Conservation (phyloP, 768 basidiomycete genomes). For the Lepiota venenata region DNA sequence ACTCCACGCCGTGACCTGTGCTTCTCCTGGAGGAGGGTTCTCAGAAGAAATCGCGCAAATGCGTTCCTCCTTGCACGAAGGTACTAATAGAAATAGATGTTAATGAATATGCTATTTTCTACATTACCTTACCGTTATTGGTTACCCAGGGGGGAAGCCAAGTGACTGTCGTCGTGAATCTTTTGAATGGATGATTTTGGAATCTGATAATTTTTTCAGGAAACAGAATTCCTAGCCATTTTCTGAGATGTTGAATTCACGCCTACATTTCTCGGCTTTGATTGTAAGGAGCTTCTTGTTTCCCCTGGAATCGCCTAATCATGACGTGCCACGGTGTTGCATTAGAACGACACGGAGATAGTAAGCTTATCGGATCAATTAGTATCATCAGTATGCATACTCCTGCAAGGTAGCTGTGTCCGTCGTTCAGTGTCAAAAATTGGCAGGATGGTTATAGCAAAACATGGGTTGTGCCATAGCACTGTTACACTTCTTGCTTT, state of each 20-base stretch:
- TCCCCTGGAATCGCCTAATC: not conserved
- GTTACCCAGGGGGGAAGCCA: constrained; percentile 85
- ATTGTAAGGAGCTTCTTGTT: constrained; percentile 51
- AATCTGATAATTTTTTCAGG: constrained; percentile 84
- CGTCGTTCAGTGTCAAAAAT: constrained; percentile 72
- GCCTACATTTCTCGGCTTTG: constrained; percentile 90
- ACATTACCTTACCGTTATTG: constrained; percentile 98
- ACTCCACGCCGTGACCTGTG: not conserved
- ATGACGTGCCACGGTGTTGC: constrained; percentile 56
- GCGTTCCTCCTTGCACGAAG: constrained; percentile 68
- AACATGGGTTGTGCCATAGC: constrained; percentile 76
- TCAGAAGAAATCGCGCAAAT: constrained; percentile 41
- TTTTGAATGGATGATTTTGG: constrained; percentile 83
- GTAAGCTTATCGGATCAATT: constrained; percentile 79
- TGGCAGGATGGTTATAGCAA: constrained; percentile 82
- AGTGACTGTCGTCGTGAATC: constrained; percentile 85
- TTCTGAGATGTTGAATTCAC: constrained; percentile 98
- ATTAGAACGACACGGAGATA: constrained; percentile 88
- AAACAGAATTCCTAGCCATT: constrained; percentile 90
- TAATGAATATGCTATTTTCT: constrained; percentile 82
- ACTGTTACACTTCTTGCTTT: constrained; percentile 68
- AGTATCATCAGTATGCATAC: constrained; percentile 87
- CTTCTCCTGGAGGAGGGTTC: constrained; percentile 18
- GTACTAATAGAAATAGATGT: constrained; percentile 76
- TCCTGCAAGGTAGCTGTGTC: constrained; percentile 93